Base-by-base conservation (phyloP, 75 land plant genomes). In the Azolla pinnata region DNA sequence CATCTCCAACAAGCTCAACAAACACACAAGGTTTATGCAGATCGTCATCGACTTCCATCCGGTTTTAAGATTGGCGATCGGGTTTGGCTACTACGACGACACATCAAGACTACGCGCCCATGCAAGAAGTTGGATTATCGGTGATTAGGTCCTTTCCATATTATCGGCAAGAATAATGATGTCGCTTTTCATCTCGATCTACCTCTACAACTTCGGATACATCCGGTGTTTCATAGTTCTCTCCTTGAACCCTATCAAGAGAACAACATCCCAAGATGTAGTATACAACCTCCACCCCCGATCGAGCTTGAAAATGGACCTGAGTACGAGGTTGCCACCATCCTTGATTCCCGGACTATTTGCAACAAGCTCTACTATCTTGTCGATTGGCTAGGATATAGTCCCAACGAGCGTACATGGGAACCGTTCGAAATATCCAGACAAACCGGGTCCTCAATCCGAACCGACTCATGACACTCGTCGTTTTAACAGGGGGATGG, bases 381-480 rank as follows among this genome's bases (percentile, higher is more conserved):
- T 10, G 56, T 60, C 20, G 62, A 60, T 60, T 60, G 62, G 62
- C 24, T 42, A 16, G 62, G 54, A 44, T 60, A 60, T 44, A 18
- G 40, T 14, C 62, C 57, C 8, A 60, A 57, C 20, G 56, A 60
- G n/a, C 57, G 57, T 12, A 60, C 56, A 5, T 60, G 62, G 56
- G 56, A 60, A 44, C 62, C 62, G 26, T 57, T 25, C 16, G 56
- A 38, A 28, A n/a, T 60, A 42, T 44, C 62, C 62, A 16, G 12
- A n/a, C n/a, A n/a, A n/a, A n/a, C n/a, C n/a, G n/a, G n/a, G n/a
- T n/a, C n/a, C n/a, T n/a, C n/a, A n/a, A n/a, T n/a, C n/a, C n/a
- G n/a, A n/a, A n/a, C n/a, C n/a, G n/a, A n/a, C n/a, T n/a, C n/a
- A n/a, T n/a, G n/a, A n/a, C n/a, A n/a, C n/a, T n/a, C n/a, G n/a